A percentile compares a stretch with the other conserved stretches of the same genome.
These are phyloP conservation scores for Coprinopsis cinerea DNA, from an alignment of 768 basidiomycete genomes.

Conservation along the genomic window DNA sequence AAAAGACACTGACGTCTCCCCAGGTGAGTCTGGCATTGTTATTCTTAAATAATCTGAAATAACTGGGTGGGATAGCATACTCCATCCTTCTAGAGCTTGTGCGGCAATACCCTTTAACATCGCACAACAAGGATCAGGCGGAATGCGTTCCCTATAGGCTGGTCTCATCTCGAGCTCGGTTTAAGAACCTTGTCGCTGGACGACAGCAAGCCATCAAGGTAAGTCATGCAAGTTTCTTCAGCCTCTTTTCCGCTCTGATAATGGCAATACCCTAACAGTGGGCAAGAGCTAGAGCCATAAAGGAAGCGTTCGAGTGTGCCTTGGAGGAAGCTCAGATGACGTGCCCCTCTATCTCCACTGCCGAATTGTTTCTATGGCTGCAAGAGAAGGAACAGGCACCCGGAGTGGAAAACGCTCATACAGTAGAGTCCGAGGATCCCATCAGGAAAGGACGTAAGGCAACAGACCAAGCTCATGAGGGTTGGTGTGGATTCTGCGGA, in stretches of 20 bases:
- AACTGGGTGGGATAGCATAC: constrained; percentile 13
- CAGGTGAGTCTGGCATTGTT: not conserved
- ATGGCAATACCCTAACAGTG: constrained; percentile 28
- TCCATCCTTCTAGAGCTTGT: constrained; percentile 27
- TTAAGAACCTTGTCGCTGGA: constrained; percentile 33
- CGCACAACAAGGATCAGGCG: constrained; percentile 28
- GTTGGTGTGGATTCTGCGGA: constrained; percentile 21
- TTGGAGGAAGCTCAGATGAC: not conserved
- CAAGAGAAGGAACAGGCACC: constrained; percentile 24
- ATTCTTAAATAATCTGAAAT: not conserved
- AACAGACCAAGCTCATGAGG: not conserved
- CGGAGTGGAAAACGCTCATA: not conserved
- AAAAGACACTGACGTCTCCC: not conserved
- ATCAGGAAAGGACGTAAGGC: not conserved
- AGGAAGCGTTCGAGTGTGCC: constrained; percentile 30
- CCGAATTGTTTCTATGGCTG: constrained; percentile 44
- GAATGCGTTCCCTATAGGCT: constrained; percentile 35
- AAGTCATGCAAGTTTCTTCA: constrained; percentile 7
- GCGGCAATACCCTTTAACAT: constrained; percentile 37
- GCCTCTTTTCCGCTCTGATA: not conserved
- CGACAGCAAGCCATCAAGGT: constrained; percentile 51
- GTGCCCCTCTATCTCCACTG: constrained; percentile 28
- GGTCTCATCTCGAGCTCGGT: constrained; percentile 26
- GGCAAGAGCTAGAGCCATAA: constrained; percentile 41
- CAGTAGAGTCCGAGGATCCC: not conserved